Evolutionary conservation across 208 protist species (phyloP), one percentile per base, ranked within the genome.

Genomic region (Histomonas meleagridis): DNA sequence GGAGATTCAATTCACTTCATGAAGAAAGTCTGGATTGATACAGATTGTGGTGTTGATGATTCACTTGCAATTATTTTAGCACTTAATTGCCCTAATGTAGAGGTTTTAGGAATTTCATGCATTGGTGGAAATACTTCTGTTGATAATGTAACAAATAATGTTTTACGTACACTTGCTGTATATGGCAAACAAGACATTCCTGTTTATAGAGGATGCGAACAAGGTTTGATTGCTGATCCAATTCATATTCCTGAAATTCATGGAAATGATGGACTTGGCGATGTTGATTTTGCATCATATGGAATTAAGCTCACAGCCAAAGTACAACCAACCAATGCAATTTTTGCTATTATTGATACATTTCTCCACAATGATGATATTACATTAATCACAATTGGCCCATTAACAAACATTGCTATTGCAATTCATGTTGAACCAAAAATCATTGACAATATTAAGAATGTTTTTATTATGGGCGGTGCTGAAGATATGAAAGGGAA

Each of bases 1-100:
- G n/a, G n/a, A n/a, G n/a, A n/a, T n/a, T n/a, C n/a, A n/a, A n/a
- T n/a, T 18, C 65, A 76, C 4, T 76, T 16, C 43, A 43, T 12
- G 32, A 86, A 57, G 76, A 86, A 86, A 35, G 16, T 86, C 7
- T 86, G 76, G 76, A 86, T 86, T 38, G 76, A 86, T 55, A 86
- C 76, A 38, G 76, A 86, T 55, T 40, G 46, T 12, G 76, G 76
- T 55, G 76, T 86, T 38, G 76, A 86, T 55, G 76, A 86, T 55
- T 12, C 76, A 43, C 51, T 46, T 32, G 76, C 76, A 16, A 86
- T 86, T 86, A 40, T 86, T 49, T 40, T 86, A 32, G 7, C 23
- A 18, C 43, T 86, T 53, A 38, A 51, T 46, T 0, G 9, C 16
- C 76, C 76, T 28, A 46, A 86, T 57, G 46, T 86, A 2, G 76